A percentile compares a stretch with the other conserved stretches of the same genome.
Conservation (phyloP, 2,329 filamentous ascomycete species). For the Phialemonium atrogriseum region DNA sequence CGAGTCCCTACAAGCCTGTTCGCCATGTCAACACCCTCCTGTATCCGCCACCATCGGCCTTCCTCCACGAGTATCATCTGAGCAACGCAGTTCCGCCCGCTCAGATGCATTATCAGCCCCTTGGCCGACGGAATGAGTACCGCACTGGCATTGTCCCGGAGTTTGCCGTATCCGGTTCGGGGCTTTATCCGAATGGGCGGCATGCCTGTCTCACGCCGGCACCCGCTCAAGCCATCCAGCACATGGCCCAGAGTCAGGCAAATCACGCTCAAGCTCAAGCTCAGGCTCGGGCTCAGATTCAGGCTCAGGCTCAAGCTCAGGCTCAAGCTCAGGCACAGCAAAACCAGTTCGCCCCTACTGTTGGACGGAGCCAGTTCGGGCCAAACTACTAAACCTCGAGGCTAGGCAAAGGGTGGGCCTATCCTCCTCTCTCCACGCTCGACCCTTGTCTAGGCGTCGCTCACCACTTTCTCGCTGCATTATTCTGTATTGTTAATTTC, state of each 20-base stretch:
- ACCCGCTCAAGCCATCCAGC: constrained; percentile 7
- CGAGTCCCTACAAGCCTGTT: constrained; percentile 88
- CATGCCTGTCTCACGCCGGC: constrained; percentile 7
- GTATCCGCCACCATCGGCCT: constrained; percentile 74
- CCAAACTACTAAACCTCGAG: too few relatives aligned
- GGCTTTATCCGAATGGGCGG: constrained; percentile 1
- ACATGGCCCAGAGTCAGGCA: neutral
- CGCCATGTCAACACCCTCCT: constrained; percentile 85
- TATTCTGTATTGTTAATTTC: too few relatives aligned
- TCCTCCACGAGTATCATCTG: constrained; percentile 66
- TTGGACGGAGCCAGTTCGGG: too few relatives aligned
- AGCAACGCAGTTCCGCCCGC: constrained; percentile 42
- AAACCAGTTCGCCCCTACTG: too few relatives aligned
- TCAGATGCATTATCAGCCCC: constrained; percentile 76
- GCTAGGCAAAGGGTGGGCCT: too few relatives aligned
- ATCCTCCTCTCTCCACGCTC: too few relatives aligned
- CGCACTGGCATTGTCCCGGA: constrained; percentile 65
- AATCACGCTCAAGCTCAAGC: too few relatives aligned
- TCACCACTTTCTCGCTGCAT: too few relatives aligned
- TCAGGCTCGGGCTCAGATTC: too few relatives aligned
- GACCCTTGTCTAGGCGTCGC: too few relatives aligned
- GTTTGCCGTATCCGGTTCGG: constrained; percentile 24
- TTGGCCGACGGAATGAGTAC: constrained; percentile 61
- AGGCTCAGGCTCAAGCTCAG: too few relatives aligned
- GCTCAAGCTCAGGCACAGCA: too few relatives aligned